A percentile compares a stretch with the other conserved stretches of the same genome.
These are phyloP conservation scores for Termitomyces sp. DNA, from an alignment of 768 basidiomycete species.

Conservation along the genomic window DNA sequence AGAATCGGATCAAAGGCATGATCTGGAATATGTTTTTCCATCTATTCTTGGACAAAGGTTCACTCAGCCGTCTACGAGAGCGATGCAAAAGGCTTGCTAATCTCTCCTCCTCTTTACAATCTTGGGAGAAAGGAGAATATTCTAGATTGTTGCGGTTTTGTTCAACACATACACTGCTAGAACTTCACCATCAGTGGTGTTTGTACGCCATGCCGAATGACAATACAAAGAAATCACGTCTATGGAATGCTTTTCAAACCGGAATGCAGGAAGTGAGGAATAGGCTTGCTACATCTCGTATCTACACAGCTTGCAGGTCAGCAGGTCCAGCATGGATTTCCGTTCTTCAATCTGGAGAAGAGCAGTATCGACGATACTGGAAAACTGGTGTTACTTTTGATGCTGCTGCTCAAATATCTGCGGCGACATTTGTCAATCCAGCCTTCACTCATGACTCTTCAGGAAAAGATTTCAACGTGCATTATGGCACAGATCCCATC, in stretches of 20 bases:
- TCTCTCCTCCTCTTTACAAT: constrained; percentile 22
- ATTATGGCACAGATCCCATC: constrained; percentile 40
- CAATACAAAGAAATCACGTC: constrained; percentile 16
- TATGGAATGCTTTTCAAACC: constrained; percentile 16
- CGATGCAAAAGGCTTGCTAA: constrained; percentile 36
- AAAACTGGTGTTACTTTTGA: constrained; percentile 32
- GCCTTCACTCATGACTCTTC: constrained; percentile 36
- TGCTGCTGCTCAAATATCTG: constrained; percentile 7
- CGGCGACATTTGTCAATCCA: constrained; percentile 34
- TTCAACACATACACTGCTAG: constrained; percentile 29
- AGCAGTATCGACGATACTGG: constrained; percentile 32
- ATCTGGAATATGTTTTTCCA: constrained; percentile 48
- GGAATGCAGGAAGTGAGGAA: constrained; percentile 15
- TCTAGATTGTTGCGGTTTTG: constrained; percentile 30
- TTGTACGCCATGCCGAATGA: constrained; percentile 19
- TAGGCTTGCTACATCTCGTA: neutral
- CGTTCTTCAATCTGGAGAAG: constrained; percentile 8
- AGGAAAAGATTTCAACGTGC: constrained; percentile 33
- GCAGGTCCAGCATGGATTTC: constrained; percentile 29
- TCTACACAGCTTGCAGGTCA: constrained; percentile 19
- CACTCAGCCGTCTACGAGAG: constrained; percentile 23
- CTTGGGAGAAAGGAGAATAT: constrained; percentile 38
- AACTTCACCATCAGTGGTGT: constrained; percentile 36
- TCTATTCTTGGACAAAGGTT: constrained; percentile 34
- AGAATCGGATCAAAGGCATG: constrained; percentile 3